Conservation (phyloP, 345 rosid species). For the Adansonia digitata region DNA sequence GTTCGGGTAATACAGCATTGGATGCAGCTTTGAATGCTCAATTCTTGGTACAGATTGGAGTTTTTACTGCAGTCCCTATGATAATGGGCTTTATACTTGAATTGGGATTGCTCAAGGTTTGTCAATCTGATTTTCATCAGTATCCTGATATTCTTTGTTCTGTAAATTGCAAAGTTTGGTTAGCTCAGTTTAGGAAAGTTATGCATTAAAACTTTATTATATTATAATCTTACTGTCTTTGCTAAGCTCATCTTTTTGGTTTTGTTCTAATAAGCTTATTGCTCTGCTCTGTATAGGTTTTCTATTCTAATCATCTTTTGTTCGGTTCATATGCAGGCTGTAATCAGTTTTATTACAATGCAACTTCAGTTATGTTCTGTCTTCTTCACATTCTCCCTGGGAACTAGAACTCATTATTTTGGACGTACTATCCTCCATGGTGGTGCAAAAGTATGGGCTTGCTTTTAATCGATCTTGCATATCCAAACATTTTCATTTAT, state of each 20-base stretch:
- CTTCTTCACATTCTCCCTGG: slow-evolving; percentile 96
- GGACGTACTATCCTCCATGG: slow-evolving; percentile 99
- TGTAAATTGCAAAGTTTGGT: not conserved
- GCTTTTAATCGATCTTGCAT: not conserved
- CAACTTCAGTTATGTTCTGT: slow-evolving; percentile 96
- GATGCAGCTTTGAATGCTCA: slow-evolving; percentile 92
- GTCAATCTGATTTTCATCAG: slow-evolving; percentile 21
- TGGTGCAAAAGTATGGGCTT: slow-evolving; percentile 77
- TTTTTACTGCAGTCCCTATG: slow-evolving; percentile 99
- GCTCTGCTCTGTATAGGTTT: not conserved
- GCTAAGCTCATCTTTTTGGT: not conserved
- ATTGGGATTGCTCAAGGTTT: slow-evolving; percentile 79
- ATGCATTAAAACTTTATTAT: not conserved
- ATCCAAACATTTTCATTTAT: not conserved
- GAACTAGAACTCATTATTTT: slow-evolving; percentile 97
- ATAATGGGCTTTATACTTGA: slow-evolving; percentile 98
- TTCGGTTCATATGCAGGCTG: slow-evolving; percentile 58
- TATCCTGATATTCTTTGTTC: not conserved
- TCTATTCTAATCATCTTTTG: slow-evolving; percentile 4
- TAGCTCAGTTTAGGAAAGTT: not conserved
- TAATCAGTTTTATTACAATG: slow-evolving; percentile 94
- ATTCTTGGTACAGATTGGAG: slow-evolving; percentile 94
- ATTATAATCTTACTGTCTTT: not conserved
- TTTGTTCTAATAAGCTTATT: not conserved
- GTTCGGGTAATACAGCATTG: slow-evolving; percentile 71